Conservation (phyloP, 352 stramenopile species). For the Globisporangium canariense region DNA sequence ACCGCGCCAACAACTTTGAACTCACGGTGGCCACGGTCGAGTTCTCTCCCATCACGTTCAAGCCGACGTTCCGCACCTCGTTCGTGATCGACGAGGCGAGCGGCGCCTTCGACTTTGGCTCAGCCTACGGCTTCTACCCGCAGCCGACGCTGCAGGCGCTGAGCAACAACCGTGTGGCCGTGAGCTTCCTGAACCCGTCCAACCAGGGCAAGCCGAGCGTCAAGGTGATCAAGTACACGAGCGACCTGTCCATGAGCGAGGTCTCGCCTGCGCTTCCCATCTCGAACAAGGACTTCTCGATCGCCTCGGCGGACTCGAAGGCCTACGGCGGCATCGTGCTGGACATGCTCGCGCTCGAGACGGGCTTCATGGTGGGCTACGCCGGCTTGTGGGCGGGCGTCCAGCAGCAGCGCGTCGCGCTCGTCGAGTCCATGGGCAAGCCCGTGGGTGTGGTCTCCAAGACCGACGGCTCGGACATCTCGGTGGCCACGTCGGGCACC, state of each 20-base stretch:
- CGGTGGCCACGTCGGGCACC: conserved; percentile 58
- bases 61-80: conserved; percentile 61
- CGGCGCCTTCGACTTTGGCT: conserved; percentile 69
- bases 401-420: conserved; percentile 66
- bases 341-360: conserved; percentile 49
- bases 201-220: conserved; percentile 70
- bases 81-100: conserved; percentile 63
- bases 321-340: conserved; percentile 49
- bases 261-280: conserved; percentile 60
- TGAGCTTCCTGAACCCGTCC: conserved; percentile 76
- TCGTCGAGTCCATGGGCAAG: conserved; percentile 69
- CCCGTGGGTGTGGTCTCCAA: conserved; percentile 72
- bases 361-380: conserved; percentile 56
- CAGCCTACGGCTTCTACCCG: conserved; percentile 58
- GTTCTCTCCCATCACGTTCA: conserved; percentile 51
- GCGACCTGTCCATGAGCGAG: conserved; percentile 47
- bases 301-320: conserved; percentile 50
- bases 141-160: conserved; percentile 58
- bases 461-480: conserved; percentile 42
- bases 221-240: conserved; percentile 66
- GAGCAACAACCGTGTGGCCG: conserved; percentile 46
- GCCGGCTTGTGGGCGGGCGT: conserved; percentile 46
- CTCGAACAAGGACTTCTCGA: conserved; percentile 67
- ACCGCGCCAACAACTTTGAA: conserved; percentile 71
- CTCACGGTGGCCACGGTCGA: conserved; percentile 66